phyloP scores from a whole-genome alignment of 2,329 filamentous ascomycete species.

The Endoconidiophora laricicola region DNA sequence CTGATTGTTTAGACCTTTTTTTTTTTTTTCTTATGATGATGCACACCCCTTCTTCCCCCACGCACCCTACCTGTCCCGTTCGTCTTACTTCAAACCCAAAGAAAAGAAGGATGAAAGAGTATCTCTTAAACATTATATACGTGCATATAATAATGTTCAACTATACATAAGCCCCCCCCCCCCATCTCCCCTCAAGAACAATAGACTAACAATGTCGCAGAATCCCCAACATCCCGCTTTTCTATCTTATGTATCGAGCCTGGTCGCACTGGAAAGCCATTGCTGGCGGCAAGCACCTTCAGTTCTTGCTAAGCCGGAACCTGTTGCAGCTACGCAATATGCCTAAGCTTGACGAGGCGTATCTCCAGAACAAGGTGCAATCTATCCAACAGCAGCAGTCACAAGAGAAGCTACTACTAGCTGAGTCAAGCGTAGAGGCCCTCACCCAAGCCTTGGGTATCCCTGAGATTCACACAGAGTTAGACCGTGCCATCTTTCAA shows the following conservation, averaged over 20 bases:
- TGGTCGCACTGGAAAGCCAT: constrained; percentile 87
- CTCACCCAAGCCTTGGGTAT: constrained; percentile 40
- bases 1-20: too few species aligned
- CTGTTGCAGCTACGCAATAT: constrained; percentile 52
- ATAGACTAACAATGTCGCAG: constrained; percentile 25
- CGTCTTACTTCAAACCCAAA: too few species aligned
- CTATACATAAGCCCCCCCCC: not conserved
- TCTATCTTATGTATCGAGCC: constrained; percentile 80
- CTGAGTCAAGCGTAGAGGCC: constrained; percentile 13
- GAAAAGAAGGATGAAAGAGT: too few species aligned
- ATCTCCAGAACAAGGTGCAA: constrained; percentile 25
- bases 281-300: constrained; percentile 66
- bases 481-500: constrained; percentile 63
- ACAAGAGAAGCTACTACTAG: constrained; percentile 15
- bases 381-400: constrained; percentile 14
- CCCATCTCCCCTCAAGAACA: not conserved
- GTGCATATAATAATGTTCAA: not conserved
- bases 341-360: constrained; percentile 55
- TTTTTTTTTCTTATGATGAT: too few species aligned
- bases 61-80: too few species aligned
- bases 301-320: constrained; percentile 61
- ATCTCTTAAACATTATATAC: too few species aligned
- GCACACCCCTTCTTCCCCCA: too few species aligned
- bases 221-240: constrained; percentile 88
- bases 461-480: constrained; percentile 53